Evolutionary conservation across 2,329 filamentous ascomycete genomes (phyloP).

Genomic region (Pseudogymnoascus sp.): DNA sequence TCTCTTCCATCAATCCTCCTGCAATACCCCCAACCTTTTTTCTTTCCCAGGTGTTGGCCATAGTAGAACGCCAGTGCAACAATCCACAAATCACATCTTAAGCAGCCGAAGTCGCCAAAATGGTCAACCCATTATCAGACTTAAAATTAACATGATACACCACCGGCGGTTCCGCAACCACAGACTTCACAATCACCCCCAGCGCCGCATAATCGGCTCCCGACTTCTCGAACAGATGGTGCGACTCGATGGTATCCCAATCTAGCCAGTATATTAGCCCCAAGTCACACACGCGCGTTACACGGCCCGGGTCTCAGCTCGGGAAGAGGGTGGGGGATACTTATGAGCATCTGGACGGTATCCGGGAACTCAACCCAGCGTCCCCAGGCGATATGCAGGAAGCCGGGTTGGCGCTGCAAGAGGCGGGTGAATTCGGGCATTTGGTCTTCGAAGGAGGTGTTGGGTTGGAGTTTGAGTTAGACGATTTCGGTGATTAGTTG

Average conservation of each 20-base stretch:
- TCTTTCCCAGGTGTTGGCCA: neutral
- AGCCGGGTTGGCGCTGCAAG: slow-evolving; percentile 4
- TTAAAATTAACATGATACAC: neutral
- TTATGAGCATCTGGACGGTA: neutral
- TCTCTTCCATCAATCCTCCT: neutral
- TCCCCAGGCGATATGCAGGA: neutral
- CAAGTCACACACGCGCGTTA: neutral
- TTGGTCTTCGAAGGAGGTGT: neutral
- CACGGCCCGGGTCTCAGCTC: neutral
- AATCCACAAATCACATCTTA: neutral
- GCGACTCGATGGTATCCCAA: neutral
- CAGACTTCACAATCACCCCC: neutral
- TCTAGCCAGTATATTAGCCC: neutral
- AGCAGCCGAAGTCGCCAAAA: neutral
- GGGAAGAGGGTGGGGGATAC: neutral
- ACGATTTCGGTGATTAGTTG: slow-evolving; percentile 8
- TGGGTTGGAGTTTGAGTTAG: neutral
- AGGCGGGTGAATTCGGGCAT: neutral
- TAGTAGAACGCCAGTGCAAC: neutral
- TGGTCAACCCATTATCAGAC: neutral
- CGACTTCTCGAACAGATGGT: neutral
- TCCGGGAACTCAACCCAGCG: neutral
- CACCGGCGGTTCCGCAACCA: neutral
- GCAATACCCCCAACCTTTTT: no score
- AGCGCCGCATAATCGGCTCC: neutral